A percentile compares a stretch with the other conserved stretches of the same genome.
phyloP scores from a whole-genome alignment of 139 green algal genomes.

The Diplosphaera chodatii region DNA sequence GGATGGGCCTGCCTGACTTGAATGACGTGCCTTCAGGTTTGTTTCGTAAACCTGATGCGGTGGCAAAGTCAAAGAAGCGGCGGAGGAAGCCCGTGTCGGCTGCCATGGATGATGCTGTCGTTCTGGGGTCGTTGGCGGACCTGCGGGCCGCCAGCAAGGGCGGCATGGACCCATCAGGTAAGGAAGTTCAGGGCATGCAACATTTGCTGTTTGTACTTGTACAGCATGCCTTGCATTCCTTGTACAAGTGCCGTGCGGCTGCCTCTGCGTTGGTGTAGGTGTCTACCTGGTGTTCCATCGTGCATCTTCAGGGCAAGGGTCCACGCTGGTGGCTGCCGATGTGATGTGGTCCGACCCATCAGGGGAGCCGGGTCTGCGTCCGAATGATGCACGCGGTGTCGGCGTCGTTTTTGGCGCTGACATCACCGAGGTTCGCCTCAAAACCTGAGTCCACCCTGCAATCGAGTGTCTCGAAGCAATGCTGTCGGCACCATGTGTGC shows the following conservation, averaged over 20 bases:
- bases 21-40: no score
- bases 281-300: no score
- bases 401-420: conserved; percentile 89
- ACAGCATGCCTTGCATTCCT: no score
- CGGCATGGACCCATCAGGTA: conserved; percentile 73
- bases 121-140: conserved; percentile 62
- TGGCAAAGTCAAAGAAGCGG: background rate
- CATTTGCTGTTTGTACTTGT: no score
- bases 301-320: conserved; percentile 43
- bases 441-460: no score
- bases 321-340: conserved; percentile 61
- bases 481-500: no score
- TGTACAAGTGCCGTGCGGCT: no score
- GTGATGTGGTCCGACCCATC: conserved; percentile 93
- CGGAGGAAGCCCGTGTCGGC: background rate
- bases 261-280: no score
- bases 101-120: conserved; percentile 1
- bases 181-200: no score
- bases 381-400: conserved; percentile 78
- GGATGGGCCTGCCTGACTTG: no score
- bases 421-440: conserved; percentile 72
- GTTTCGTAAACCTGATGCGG: conserved; percentile 37
- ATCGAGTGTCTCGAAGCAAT: no score
- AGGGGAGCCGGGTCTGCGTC: conserved; percentile 45
- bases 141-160: conserved; percentile 65